A percentile compares a stretch with the other conserved stretches of the same genome.
These are phyloP conservation scores for Codiaeum variegatum DNA, from an alignment of 441 rosid species.

Conservation along the genomic window DNA sequence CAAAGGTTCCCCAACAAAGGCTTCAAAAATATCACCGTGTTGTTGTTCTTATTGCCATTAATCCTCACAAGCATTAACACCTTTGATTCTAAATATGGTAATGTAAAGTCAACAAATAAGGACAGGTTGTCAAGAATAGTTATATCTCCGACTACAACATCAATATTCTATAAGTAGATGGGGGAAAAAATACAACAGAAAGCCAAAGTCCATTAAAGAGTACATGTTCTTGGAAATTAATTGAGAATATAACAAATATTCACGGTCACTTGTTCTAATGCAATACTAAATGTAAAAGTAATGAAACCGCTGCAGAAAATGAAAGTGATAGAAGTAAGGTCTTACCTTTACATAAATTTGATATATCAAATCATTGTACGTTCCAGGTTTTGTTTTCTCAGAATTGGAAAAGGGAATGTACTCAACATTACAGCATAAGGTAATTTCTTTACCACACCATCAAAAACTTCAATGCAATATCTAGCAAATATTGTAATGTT, in stretches of 20 bases:
- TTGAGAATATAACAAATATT: not conserved
- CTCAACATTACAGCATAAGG: conserved; percentile 44
- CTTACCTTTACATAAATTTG: conserved; percentile 45
- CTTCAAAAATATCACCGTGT: conserved; percentile 22
- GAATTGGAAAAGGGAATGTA: conserved; percentile 32
- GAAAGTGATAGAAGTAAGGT: no score
- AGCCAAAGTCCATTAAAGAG: not conserved
- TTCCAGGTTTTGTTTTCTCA: conserved; percentile 24
- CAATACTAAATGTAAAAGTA: no score
- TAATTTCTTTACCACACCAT: conserved; percentile 33
- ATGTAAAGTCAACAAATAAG: conserved; percentile 45
- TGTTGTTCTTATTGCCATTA: conserved; percentile 13
- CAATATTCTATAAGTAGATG: conserved; percentile 28
- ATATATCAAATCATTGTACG: conserved; percentile 43
- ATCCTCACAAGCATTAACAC: conserved; percentile 45
- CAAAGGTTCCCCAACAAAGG: conserved; percentile 54
- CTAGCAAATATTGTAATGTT: conserved; percentile 24
- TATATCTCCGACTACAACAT: conserved; percentile 51
- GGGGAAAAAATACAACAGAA: not conserved
- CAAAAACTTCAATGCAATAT: conserved; percentile 48
- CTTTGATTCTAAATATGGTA: conserved; percentile 50
- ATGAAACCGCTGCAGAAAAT: not conserved
- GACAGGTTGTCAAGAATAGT: conserved; percentile 47
- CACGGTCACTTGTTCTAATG: no score
- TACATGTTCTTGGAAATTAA: not conserved